Evolutionary conservation across 352 stramenopile genomes (phyloP).

Genomic region (Phytophthora megakarya): DNA sequence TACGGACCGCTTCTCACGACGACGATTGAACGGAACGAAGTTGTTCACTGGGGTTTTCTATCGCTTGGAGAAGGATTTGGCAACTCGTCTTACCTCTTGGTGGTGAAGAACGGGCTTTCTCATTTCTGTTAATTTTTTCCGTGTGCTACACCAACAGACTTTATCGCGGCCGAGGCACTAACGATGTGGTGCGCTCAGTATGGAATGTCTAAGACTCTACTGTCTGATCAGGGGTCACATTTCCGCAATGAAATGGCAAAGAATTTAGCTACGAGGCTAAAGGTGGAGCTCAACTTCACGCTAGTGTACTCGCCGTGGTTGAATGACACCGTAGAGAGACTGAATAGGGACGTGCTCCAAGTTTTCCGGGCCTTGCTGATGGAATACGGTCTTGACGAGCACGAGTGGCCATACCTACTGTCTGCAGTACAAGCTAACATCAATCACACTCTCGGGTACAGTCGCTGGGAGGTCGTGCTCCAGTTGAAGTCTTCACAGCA

Average conservation of each 20-base stretch:
- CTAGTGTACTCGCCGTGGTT: conserved; percentile 21
- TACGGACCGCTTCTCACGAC: neutral
- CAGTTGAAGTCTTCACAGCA: conserved; percentile 21
- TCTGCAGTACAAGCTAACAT: conserved; percentile 21
- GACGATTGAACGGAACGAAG: conserved; percentile 2
- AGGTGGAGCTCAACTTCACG: conserved; percentile 2
- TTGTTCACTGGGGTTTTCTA: neutral
- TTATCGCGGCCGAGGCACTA: conserved; percentile 8
- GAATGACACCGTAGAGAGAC: conserved; percentile 18
- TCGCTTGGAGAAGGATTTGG: conserved; percentile 8
- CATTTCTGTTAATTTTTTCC: conserved; percentile 25
- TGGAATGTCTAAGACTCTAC: conserved; percentile 7
- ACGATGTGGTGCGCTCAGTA: conserved; percentile 1
- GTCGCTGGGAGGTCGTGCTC: conserved; percentile 3
- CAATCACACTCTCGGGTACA: conserved; percentile 20
- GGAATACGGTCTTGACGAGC: conserved; percentile 8
- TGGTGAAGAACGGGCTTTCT: conserved; percentile 13
- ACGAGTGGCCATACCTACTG: conserved; percentile 18
- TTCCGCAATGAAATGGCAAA: conserved; percentile 24
- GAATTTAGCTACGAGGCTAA: conserved; percentile 1
- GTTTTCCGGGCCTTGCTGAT: conserved; percentile 14
- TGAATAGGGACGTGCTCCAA: conserved; percentile 29
- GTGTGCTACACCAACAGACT: conserved; percentile 1
- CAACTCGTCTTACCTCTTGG: conserved; percentile 14
- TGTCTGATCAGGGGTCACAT: conserved; percentile 25